phyloP scores from a whole-genome alignment of 768 basidiomycete species.

The Leccinum subgranulosum region DNA sequence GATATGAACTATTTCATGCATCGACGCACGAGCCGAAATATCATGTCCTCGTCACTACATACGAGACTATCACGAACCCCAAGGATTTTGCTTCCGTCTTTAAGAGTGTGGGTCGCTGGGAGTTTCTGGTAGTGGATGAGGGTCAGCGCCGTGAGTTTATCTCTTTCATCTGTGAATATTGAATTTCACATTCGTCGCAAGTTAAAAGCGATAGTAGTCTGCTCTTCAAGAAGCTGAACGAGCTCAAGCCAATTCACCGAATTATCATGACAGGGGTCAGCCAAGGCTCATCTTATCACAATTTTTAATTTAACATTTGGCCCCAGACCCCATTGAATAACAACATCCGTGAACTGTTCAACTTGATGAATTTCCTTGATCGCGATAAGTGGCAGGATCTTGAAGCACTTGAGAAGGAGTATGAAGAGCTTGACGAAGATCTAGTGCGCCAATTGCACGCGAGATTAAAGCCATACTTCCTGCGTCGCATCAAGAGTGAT shows the following conservation, averaged over 20 bases:
- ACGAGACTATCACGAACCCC: constrained; percentile 71
- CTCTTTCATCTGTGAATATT: neutral
- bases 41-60: constrained; percentile 92
- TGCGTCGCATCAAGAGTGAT: constrained; percentile 91
- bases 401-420: constrained; percentile 66
- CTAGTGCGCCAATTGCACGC: constrained; percentile 76
- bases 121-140: constrained; percentile 90
- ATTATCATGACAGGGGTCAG: constrained; percentile 86
- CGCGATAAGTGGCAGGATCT: constrained; percentile 73
- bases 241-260: constrained; percentile 73
- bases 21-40: constrained; percentile 58
- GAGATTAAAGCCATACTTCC: constrained; percentile 82
- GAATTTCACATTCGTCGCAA: constrained; percentile 30
- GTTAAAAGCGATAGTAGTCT: constrained; percentile 82
- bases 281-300: neutral
- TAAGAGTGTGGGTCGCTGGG: constrained; percentile 85
- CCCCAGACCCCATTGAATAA: constrained; percentile 89
- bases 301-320: neutral
- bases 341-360: constrained; percentile 95
- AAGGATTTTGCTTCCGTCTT: constrained; percentile 76
- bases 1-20: constrained; percentile 76
- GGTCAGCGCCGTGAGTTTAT: constrained; percentile 75
- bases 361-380: constrained; percentile 95
- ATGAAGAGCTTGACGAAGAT: constrained; percentile 76
- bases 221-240: constrained; percentile 79